Evolutionary conservation across 805 yeast species (phyloP), one percentile per base, ranked within the genome.

Genomic region (Sugiyamaella valdiviana): DNA sequence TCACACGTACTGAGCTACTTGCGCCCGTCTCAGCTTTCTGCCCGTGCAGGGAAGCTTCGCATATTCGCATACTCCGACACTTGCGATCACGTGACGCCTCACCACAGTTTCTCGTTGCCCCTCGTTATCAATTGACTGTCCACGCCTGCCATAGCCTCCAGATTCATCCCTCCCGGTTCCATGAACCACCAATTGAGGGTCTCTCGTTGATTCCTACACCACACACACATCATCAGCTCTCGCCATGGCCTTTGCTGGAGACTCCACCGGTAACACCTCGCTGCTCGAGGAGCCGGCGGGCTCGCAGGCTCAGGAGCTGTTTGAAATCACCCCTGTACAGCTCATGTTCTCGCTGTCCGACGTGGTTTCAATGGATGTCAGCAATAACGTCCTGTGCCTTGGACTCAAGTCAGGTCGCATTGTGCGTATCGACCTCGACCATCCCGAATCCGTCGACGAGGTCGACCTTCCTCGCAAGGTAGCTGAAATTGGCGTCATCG

Each of bases 371-470:
- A 61, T 84, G 42, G 73, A 70, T 15, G 87, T 82, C 5, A 65
- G 73, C 19, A 70, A 72, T 51, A 83, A 84, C 56, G 64, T 76
- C 5, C 72, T 85, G 36, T 73, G 76, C 48, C 65, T 84, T 42
- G 78, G 82, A 0, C 67, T 80, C 48, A 68, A 67, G 43, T 64
- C 73, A 6, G 82, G 83, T 0, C 59, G 71, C 14, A 64, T 85
- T n/a, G 77, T 77, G 54, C 65, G 83, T n/a, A 83, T 85, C 26
- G 80, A 83, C 56, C 65, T 85, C 53, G 80, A 78, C 44, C 72
- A 72, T 44, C 93, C 93, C 1, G 78, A 82, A 32, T 70, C 70
- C 6, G 81, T 85, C 4, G 73, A 71, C 38, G 65, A 69, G 36
- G 56, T 67, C 16, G 66, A 62, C 47, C 39, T 63, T 17, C 64